phyloP scores from a whole-genome alignment of 345 rosid species.

The Erysimum cheiranthoides region DNA sequence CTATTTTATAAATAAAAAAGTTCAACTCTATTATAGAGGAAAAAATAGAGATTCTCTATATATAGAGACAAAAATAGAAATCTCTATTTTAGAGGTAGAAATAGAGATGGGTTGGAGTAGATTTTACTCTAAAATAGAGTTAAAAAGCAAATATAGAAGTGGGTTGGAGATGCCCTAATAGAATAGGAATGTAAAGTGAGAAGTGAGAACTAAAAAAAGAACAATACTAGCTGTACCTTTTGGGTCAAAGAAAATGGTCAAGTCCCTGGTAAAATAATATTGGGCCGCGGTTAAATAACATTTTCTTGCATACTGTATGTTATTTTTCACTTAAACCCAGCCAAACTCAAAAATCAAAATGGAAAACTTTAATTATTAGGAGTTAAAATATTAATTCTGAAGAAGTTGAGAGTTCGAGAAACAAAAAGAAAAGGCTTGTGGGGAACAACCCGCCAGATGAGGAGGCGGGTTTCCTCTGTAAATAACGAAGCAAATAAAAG shows the following conservation, averaged over 20 bases:
- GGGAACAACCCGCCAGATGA: constrained; percentile 53
- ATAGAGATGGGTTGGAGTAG: too few relatives aligned
- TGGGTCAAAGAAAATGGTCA: constrained; percentile 46
- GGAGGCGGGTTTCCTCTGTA: constrained; percentile 52
- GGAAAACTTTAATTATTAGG: background rate
- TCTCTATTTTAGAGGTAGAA: too few relatives aligned
- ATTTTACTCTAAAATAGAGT: too few relatives aligned
- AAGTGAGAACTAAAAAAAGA: constrained; percentile 21
- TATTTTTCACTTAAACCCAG: background rate
- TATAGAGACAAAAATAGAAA: too few relatives aligned
- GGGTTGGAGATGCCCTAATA: too few relatives aligned
- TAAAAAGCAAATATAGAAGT: too few relatives aligned
- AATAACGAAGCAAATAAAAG: constrained; percentile 44
- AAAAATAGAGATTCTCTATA: too few relatives aligned
- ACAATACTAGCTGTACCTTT: constrained; percentile 35
- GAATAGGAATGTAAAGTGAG: constrained; percentile 34
- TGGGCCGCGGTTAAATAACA: constrained; percentile 28
- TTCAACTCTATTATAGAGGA: too few relatives aligned
- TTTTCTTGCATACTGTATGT: background rate
- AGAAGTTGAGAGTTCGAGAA: constrained; percentile 44
- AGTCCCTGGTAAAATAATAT: constrained; percentile 24
- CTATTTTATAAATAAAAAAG: too few relatives aligned
- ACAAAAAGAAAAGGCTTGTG: constrained; percentile 42
- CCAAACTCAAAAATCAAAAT: constrained; percentile 22
- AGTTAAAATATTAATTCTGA: constrained; percentile 4